Evolutionary conservation across 148 eudicot genomes (phyloP).

Genomic region (Camellia lanceoleosa): DNA sequence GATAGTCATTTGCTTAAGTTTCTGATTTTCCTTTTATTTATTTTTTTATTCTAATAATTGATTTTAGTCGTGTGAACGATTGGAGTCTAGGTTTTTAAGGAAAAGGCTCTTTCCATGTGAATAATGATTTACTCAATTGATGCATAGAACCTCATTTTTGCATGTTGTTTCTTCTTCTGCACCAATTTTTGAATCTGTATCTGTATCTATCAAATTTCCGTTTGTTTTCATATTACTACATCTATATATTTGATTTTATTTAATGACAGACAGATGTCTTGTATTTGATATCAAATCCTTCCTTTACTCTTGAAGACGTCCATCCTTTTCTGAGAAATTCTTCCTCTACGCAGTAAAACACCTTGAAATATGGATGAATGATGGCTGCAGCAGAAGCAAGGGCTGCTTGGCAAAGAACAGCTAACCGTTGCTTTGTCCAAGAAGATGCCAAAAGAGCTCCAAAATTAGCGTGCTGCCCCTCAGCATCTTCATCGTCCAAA

Average conservation of each 20-base stretch:
- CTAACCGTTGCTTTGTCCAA: constrained; percentile 84
- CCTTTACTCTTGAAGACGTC: background rate
- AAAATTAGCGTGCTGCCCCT: constrained; percentile 74
- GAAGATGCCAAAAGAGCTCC: constrained; percentile 99
- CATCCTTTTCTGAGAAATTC: constrained; percentile 11
- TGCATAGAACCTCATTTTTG: background rate
- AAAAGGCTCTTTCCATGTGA: background rate
- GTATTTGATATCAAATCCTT: background rate
- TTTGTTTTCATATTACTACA: background rate
- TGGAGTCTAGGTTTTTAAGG: background rate
- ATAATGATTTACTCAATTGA: background rate
- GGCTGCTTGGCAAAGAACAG: constrained; percentile 92
- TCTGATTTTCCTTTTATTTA: background rate
- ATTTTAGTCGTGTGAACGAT: background rate
- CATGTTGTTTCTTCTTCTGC: background rate
- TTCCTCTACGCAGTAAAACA: constrained; percentile 35
- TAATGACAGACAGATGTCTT: background rate
- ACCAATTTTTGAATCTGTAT: background rate
- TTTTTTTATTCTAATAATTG: background rate
- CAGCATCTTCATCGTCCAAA: constrained; percentile 49
- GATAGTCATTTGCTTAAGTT: background rate
- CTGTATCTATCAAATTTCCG: background rate
- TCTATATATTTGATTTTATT: background rate
- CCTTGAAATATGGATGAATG: constrained; percentile 31
- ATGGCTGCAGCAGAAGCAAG: constrained; percentile 98